A percentile compares a stretch with the other conserved stretches of the same genome.
phyloP scores from a whole-genome alignment of 2,329 filamentous ascomycete species.

The Fusarium sp. region DNA sequence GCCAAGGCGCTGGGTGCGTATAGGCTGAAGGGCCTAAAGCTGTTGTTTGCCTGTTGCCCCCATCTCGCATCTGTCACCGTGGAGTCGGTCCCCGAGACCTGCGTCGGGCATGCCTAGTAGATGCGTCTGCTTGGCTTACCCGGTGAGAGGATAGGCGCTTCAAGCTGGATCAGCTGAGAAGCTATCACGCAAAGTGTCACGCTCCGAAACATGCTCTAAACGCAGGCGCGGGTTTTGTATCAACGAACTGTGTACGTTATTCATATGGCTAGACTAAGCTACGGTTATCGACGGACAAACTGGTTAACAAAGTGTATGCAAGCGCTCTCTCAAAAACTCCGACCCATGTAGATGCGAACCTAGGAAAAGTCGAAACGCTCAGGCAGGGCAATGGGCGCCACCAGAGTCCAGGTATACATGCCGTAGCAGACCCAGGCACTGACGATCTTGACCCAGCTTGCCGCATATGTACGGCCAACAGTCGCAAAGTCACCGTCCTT shows the following conservation, averaged over 20 bases:
- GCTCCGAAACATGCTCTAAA: neutral
- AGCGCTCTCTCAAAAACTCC: constrained; percentile 35
- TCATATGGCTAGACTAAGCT: constrained; percentile 12
- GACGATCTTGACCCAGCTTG: constrained; percentile 99
- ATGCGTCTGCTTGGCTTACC: constrained; percentile 16
- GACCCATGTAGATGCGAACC: constrained; percentile 18
- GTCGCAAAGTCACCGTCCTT: constrained; percentile 83
- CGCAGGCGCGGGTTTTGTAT: neutral
- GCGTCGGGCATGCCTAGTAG: constrained; percentile 20
- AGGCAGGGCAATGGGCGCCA: constrained; percentile 86
- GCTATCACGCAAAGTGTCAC: constrained; percentile 1
- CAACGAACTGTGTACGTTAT: constrained; percentile 9
- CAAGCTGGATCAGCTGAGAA: constrained; percentile 15
- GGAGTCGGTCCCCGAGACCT: constrained; percentile 28
- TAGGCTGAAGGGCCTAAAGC: neutral
- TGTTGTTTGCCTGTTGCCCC: neutral
- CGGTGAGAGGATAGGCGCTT: constrained; percentile 17
- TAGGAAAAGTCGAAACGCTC: constrained; percentile 80
- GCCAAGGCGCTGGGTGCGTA: neutral
- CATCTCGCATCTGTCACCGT: constrained; percentile 23
- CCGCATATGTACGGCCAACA: constrained; percentile 95
- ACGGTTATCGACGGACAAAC: constrained; percentile 9
- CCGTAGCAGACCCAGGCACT: constrained; percentile 97
- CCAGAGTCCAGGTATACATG: constrained; percentile 92
- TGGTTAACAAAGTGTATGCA: constrained; percentile 20